Base-by-base conservation (phyloP, 306 rosid genomes). In the Morella rubra region DNA sequence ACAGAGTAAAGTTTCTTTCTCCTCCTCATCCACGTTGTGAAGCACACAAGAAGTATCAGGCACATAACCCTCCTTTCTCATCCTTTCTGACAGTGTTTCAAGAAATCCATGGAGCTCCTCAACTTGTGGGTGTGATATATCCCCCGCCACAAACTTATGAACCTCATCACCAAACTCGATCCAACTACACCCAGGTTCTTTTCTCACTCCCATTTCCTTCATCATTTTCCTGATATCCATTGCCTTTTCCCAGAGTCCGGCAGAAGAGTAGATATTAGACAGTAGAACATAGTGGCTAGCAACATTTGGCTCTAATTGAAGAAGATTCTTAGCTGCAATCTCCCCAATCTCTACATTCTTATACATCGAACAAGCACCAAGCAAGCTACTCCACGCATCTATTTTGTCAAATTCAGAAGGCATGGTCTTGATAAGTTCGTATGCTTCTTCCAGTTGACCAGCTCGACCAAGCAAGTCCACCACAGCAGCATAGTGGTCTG, bases 161-260 rank as follows among this genome's bases (percentile, higher is more conserved):
- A 94, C 97, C 84, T 85, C 91, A 20, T 89, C 93, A n/a, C 90
- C 87, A 72, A 79, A 85, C 86, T 91, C 96, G 61, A 91, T 85
- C 98, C 96, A 91, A 76, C 98, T 91, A 85, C 88, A 93, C 40
- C 97, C 97, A 54, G 98, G 97, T 81, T 89, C 96, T 84, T 93
- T 91, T 45, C 82, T 85, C 12, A 94, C 88, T 83, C 97, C 97
- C 89, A 79, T 78, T 81, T 90, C 90, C 73, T 84, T 90, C 98
- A 94, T 94, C 85, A 76, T 89, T 85, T 85, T 89, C 65, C 98
- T 74, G 18, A 89, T 73, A 69, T 90, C 90, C 86, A 86, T 83
- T 10, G 96, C 91, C 82, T 91, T 82, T 55, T 89, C 93, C 98
- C 98, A 91, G 19, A 77, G 78, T 61, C 94, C 94, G 49, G 82